Base-by-base conservation (phyloP, 108 stramenopile genomes). In the Pseudonitzschia multiseries region DNA sequence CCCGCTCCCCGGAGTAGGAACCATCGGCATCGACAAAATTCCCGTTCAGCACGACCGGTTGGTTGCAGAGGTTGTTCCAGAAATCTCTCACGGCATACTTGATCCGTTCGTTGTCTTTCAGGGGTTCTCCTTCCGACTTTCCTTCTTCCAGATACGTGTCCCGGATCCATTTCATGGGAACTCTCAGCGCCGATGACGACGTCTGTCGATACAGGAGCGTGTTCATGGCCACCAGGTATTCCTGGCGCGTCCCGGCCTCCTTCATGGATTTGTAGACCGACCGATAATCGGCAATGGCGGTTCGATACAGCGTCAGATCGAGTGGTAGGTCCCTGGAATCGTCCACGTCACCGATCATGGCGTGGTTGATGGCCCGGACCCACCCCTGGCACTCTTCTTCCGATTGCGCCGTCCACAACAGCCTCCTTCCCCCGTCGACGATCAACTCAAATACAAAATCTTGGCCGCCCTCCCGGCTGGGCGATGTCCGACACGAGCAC, bases 331-430 rank as follows among this genome's bases (percentile, higher is more conserved):
- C 73, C 40, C 41, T 65, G 36, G 46, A 57, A 40, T 76, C 67
- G 48, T 68, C 72, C 60, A 60, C 68, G 13, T 81, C 86, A 31
- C 93, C 93, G 70, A 91, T 80, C 93, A 91, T 91, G 26, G 90
- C 89, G 60, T 81, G 77, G 60, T 91, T 84, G 57, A 94, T 89
- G n/a, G 89, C 84, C 63, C 81, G 78, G 26, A 94, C 87, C 93
- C 93, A 94, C 69, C 74, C 76, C 53, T 79, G 71, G 1, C 90
- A 77, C 65, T 91, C 93, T 69, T 91, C 87, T 52, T 78, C 75
- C 42, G 89, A 86, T 64, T 87, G 79, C 8, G 89, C 84, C 87
- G 89, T 85, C 87, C 90, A 91, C 12, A 85, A 43, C 26, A 75
- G 68, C 43, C 78, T 78, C 22, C 75, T 79, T 26, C 86, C 80